Conservation (phyloP, 371 early-diverging fungal genomes). For the Entomophthora muscae region DNA sequence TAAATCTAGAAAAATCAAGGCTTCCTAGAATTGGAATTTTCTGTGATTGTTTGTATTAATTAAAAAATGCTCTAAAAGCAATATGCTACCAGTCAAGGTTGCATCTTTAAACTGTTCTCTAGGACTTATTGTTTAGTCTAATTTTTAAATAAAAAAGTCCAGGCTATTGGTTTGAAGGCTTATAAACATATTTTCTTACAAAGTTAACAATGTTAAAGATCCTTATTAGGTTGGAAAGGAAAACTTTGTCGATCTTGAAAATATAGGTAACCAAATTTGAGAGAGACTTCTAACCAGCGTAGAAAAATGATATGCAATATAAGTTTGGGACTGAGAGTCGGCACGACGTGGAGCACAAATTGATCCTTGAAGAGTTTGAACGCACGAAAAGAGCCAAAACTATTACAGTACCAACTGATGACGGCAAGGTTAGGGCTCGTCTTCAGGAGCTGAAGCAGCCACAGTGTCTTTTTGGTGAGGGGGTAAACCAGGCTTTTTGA, state of each 20-base stretch:
- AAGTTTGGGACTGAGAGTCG: slow-evolving; percentile 26
- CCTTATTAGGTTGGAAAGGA: neutral
- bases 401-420: slow-evolving; percentile 86
- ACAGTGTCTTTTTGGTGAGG: slow-evolving; percentile 84
- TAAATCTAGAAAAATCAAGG: too few species aligned
- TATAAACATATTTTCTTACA: neutral
- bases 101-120: neutral
- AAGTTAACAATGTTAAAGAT: neutral
- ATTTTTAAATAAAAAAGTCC: neutral
- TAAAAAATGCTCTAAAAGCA: neutral
- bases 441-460: slow-evolving; percentile 71
- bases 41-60: neutral
- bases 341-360: slow-evolving; percentile 43
- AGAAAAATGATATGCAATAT: slow-evolving; percentile 7
- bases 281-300: slow-evolving; percentile 2
- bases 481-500: slow-evolving; percentile 28
- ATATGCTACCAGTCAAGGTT: neutral
- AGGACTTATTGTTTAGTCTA: neutral
- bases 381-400: slow-evolving; percentile 55
- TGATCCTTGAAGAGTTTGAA: slow-evolving; percentile 69
- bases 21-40: neutral
- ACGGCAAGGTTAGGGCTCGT: slow-evolving; percentile 49
- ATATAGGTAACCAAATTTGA: neutral
- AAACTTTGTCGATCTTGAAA: neutral
- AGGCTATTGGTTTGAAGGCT: neutral